phyloP scores from a whole-genome alignment of 1,284 basidiomycete species.

The Boletellus sp. region DNA sequence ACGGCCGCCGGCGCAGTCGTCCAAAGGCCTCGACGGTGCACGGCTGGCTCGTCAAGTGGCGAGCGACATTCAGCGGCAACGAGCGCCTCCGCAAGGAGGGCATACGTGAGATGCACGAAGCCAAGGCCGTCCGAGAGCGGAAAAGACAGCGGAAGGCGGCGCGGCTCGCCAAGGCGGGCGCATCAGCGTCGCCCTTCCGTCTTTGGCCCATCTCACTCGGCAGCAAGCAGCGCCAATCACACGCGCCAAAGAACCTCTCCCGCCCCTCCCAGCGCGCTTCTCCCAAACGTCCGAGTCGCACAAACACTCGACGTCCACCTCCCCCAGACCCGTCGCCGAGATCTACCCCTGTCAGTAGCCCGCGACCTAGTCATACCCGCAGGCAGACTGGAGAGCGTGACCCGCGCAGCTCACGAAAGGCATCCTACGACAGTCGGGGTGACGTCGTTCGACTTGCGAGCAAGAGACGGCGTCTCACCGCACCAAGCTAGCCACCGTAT shows the following conservation, averaged over 20 bases:
- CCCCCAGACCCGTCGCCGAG: slow-evolving; percentile 18
- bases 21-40: slow-evolving; percentile 65
- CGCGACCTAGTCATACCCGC: slow-evolving; percentile 19
- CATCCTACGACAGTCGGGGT: slow-evolving; percentile 15
- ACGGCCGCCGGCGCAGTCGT: slow-evolving; percentile 46
- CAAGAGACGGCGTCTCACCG: slow-evolving; percentile 7
- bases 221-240: slow-evolving; percentile 16
- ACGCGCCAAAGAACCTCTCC: slow-evolving; percentile 3
- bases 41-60: slow-evolving; percentile 76
- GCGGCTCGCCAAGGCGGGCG: slow-evolving; percentile 16
- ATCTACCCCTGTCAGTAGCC: slow-evolving; percentile 11
- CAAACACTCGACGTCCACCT: slow-evolving; percentile 11
- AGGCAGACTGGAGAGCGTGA: slow-evolving; percentile 5
- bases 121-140: slow-evolving; percentile 34
- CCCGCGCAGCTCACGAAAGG: slow-evolving; percentile 19
- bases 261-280: slow-evolving; percentile 12
- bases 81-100: slow-evolving; percentile 52
- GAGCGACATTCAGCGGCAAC: slow-evolving; percentile 66
- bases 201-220: slow-evolving; percentile 18
- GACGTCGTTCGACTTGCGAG: slow-evolving; percentile 2
- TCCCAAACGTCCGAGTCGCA: slow-evolving; percentile 8
- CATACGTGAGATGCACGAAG: slow-evolving; percentile 54
- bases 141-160: slow-evolving; percentile 25
- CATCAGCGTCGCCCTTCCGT: slow-evolving; percentile 10
- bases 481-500: not conserved